Base-by-base conservation (phyloP, 345 rosid species). In the Cochlearia excelsa region DNA sequence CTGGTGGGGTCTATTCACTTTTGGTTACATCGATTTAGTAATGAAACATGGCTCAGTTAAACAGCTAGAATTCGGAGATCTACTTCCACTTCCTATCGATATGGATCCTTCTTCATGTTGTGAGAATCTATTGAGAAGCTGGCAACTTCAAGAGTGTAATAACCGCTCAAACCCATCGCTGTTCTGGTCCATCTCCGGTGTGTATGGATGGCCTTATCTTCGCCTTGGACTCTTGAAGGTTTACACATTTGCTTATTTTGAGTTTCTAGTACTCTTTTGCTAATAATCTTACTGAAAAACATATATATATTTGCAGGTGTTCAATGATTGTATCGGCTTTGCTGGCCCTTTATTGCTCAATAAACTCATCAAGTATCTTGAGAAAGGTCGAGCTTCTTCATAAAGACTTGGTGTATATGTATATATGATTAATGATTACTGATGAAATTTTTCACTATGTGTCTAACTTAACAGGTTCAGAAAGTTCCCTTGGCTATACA, bases 61-160 rank as follows among this genome's bases (percentile, higher is more conserved):
- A 75, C 98, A 91, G 81, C 87, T 86, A 37, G 92, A 79, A 59
- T 88, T 91, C 48, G 85, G 84, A 57, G 88, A 91, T 81, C 71
- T 91, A 74, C 96, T 86, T 72, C 63, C 16, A 45, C 71, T 91
- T 38, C 96, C 95, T 6, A 51, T 51, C 74, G 86, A 85, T 64
- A 79, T 91, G 91, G 80, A 81, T 76, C 90, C 98, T 58, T 76
- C 81, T 67, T 52, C 64, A 31, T 88, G 96, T 55, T 86, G 83
- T 73, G 73, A 78, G 50, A 74, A 70, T 63, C 54, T 91, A 66
- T 31, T 75, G 53, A 69, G 74, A 67, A 77, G 80, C 72, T 91
- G 95, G 98, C 77, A 65, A 65, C 66, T 74, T 71, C 86, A 86
- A 70, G 72, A 65, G 59, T 61, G 62, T 49, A 61, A 42, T 46